phyloP scores from a whole-genome alignment of 495 filamentous ascomycete species.

The Echria macrotheca region DNA sequence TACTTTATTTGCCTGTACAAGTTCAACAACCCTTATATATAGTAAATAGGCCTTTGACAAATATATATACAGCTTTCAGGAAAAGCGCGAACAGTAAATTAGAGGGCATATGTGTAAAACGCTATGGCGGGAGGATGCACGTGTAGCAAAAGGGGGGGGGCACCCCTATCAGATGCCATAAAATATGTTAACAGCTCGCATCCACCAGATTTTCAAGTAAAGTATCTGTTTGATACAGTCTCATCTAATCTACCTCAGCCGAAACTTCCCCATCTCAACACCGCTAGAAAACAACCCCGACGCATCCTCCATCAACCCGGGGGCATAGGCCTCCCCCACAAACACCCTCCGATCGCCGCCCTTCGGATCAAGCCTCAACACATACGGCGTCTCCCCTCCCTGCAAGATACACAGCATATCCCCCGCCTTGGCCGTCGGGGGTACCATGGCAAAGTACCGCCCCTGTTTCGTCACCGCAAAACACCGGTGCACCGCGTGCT shows the following conservation, averaged over 20 bases:
- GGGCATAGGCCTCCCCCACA: constrained; percentile 12
- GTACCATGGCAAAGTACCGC: constrained; percentile 12
- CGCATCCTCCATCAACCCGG: constrained; percentile 9
- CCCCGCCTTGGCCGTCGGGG: constrained; percentile 9
- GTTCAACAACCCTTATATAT: too few relatives aligned
- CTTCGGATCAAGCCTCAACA: constrained; percentile 7
- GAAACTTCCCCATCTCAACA: constrained; percentile 6
- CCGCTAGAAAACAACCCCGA: constrained; percentile 1
- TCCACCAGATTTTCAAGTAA: too few relatives aligned
- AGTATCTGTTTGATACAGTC: too few relatives aligned
- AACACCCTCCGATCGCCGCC: background rate
- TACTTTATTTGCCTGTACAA: too few relatives aligned
- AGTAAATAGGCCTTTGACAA: too few relatives aligned
- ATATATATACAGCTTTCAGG: too few relatives aligned
- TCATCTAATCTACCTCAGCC: constrained; percentile 7
- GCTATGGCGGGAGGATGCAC: too few relatives aligned
- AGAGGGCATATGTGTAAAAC: too few relatives aligned
- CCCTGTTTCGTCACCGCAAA: constrained; percentile 7
- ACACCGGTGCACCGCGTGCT: constrained; percentile 11
- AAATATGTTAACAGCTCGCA: too few relatives aligned
- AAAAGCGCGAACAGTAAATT: too few relatives aligned
- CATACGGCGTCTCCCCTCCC: constrained; percentile 13
- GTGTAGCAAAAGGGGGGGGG: too few relatives aligned
- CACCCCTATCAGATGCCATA: too few relatives aligned
- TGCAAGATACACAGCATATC: constrained; percentile 13